Base-by-base conservation (phyloP, 495 filamentous ascomycete species). In the Penicillium waksmanii region DNA sequence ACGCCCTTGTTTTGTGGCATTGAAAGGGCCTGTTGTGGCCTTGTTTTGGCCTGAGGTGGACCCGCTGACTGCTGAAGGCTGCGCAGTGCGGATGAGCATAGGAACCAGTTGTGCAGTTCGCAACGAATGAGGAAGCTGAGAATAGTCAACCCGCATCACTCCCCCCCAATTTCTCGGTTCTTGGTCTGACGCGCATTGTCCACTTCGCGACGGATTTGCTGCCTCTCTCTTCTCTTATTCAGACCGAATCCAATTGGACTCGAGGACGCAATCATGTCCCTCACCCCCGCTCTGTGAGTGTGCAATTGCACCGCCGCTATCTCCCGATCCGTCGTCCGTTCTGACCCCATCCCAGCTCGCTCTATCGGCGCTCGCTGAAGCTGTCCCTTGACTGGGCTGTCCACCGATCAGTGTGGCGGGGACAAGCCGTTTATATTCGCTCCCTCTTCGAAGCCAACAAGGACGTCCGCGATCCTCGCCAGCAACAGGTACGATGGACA, bases 361-460 rank as follows among this genome's bases (percentile, higher is more conserved):
- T 99, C 44, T 98, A 99, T 75, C 88, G 95, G 61, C 91, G 92
- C 58, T 91, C 90, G 18, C 77, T 98, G 67, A 98, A 96, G 83
- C 85, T 96, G 57, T 83, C 95, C 15, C 89, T 97, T 63, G 92
- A 96, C 80, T 99, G 95, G 96, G 81, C 90, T 56, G 90, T 97
- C 58, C 90, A 97, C 64, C 86, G 96, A 56, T 83, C 88, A 62
- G 74, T 97, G 62, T 99, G 96, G 93, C 86, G 96, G 60, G 90
- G 93, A 54, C 94, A 97, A 73, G 95, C 96, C 17, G 78, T 97
- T 60, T 98, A 99, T 71, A 95, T 99, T 62, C 88, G 95, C 64
- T 92, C 90, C 17, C 81, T 98, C 11, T 99, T 99, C 70, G 95
- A 99, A 66, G 91, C 91, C 44, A 98, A 99, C 76, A 89, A 86